Evolutionary conservation across 257 asterid genomes (phyloP).

Genomic region (Orobanche coerulescens): DNA sequence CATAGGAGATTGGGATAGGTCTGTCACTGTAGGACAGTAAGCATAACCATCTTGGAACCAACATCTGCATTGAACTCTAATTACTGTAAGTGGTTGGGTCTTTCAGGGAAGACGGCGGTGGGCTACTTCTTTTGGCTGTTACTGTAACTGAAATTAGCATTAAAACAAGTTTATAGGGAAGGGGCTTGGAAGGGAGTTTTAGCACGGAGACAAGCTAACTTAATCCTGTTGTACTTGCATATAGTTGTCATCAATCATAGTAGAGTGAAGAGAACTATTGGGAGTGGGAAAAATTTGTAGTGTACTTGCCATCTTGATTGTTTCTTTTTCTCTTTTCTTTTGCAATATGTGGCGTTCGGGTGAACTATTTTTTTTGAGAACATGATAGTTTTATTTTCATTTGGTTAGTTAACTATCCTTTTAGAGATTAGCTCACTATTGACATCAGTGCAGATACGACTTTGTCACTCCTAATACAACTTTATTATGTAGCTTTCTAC

Average conservation of each 20-base stretch:
- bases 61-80: not conserved
- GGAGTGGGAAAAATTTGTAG: not conserved
- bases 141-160: not conserved
- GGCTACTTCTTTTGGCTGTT: not conserved
- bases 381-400: too few species aligned
- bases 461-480: not conserved
- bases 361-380: too few species aligned
- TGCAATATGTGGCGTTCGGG: not conserved
- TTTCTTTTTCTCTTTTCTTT: not conserved
- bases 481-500: not conserved
- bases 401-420: too few species aligned
- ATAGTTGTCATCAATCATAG: not conserved
- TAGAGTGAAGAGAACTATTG: not conserved
- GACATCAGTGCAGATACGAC: too few species aligned
- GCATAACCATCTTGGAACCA: not conserved
- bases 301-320: too few species aligned
- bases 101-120: not conserved
- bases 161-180: not conserved
- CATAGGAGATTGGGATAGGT: conserved; percentile 8
- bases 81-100: not conserved
- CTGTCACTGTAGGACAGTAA: not conserved
- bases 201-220: not conserved
- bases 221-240: not conserved
- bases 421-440: too few species aligned
- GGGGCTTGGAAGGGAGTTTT: not conserved